phyloP scores from a whole-genome alignment of 441 rosid species.

The Omphalea diandra region DNA sequence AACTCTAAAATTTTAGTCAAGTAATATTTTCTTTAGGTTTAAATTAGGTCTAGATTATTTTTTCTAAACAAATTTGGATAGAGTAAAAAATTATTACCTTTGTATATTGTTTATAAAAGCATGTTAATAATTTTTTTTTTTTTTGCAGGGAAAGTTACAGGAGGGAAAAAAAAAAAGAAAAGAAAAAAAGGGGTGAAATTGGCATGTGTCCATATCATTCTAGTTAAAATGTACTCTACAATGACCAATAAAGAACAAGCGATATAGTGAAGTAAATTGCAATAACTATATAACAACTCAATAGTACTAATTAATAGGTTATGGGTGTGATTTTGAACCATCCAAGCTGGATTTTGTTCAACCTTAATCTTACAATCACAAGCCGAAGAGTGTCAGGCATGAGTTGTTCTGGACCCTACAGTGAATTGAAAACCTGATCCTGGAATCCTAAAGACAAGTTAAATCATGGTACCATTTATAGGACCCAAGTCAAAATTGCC shows the following conservation, averaged over 20 bases:
- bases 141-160: too few relatives aligned
- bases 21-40: too few relatives aligned
- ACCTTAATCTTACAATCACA: neutral
- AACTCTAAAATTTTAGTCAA: too few relatives aligned
- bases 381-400: neutral
- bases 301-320: too few relatives aligned
- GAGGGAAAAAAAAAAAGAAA: too few relatives aligned
- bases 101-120: too few relatives aligned
- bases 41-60: too few relatives aligned
- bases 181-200: neutral
- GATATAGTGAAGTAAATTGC: neutral
- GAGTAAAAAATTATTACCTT: too few relatives aligned
- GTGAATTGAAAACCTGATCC: neutral
- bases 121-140: too few relatives aligned
- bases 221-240: neutral
- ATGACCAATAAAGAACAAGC: neutral
- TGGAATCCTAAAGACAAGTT: neutral
- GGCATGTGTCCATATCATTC: neutral
- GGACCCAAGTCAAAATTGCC: too few relatives aligned
- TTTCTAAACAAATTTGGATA: too few relatives aligned
- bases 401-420: neutral
- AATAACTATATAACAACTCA: neutral
- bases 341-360: neutral
- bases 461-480: too few relatives aligned
- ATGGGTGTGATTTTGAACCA: neutral